Evolutionary conservation across 75 land plant species (phyloP).

Genomic region (Cupressus sempervirens): DNA sequence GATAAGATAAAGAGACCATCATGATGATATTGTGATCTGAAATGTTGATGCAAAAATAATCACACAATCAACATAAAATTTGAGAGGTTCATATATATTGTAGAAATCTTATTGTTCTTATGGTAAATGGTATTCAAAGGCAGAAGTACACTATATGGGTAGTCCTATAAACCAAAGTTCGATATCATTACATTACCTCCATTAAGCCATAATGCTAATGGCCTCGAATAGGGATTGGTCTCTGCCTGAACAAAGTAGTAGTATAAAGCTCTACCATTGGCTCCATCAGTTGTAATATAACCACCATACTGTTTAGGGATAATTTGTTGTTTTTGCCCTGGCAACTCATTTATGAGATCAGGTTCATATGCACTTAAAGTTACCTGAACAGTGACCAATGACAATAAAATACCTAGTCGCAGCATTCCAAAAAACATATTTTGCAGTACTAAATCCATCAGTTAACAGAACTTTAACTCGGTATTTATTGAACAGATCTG

Average conservation of each 20-base stretch:
- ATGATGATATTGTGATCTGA: too few species aligned
- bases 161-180: not conserved
- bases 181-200: constrained; percentile 37
- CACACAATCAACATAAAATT: too few species aligned
- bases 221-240: constrained; percentile 24
- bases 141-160: not conserved
- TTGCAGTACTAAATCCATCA: not conserved
- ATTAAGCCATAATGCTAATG: constrained; percentile 57
- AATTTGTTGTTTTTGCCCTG: constrained; percentile 35
- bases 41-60: too few species aligned
- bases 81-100: too few species aligned
- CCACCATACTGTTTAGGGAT: constrained; percentile 39
- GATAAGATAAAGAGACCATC: too few species aligned
- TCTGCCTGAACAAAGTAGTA: constrained; percentile 59
- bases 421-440: not conserved
- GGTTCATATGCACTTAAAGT: constrained; percentile 14
- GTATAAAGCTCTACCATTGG: constrained; percentile 37
- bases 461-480: not conserved
- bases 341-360: constrained; percentile 29
- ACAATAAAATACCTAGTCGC: not conserved
- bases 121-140: not conserved
- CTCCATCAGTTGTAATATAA: constrained; percentile 19
- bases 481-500: not conserved
- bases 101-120: too few species aligned
- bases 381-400: not conserved